phyloP scores from a whole-genome alignment of 2,329 filamentous ascomycete genomes.

The Chaetomium sp. region DNA sequence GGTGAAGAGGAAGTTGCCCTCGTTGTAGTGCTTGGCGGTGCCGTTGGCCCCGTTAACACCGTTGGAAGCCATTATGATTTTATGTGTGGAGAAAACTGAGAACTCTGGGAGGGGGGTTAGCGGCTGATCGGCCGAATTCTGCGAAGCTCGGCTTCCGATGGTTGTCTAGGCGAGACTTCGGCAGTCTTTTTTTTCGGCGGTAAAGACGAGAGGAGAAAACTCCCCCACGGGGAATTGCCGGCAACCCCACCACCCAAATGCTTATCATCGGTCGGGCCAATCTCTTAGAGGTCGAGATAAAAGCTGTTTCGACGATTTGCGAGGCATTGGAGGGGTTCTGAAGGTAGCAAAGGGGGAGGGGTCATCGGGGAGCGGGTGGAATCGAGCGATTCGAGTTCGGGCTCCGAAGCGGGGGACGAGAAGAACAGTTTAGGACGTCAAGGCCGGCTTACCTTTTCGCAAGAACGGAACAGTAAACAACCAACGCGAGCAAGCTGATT shows the following conservation, averaged over 20 bases:
- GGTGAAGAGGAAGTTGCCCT: conserved; percentile 79
- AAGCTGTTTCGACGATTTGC: neutral
- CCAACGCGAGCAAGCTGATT: conserved; percentile 8
- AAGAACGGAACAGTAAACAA: conserved; percentile 2
- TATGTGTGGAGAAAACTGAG: neutral
- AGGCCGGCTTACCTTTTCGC: conserved; percentile 14
- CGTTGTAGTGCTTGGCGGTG: conserved; percentile 44
- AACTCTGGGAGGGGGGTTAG: conserved; percentile 11
- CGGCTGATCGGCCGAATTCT: conserved; percentile 1
- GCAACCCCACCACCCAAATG: no score
- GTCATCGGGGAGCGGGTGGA: neutral
- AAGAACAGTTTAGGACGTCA: neutral
- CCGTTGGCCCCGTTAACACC: conserved; percentile 43
- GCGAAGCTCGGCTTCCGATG: neutral
- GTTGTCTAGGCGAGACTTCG: neutral
- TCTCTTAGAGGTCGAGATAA: neutral
- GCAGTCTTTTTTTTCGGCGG: neutral
- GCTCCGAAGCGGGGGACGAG: neutral
- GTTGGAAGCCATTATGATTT: conserved; percentile 50
- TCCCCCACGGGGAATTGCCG: no score
- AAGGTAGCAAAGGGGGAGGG: neutral
- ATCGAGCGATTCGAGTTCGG: neutral
- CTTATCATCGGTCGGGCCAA: neutral
- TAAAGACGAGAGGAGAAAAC: neutral
- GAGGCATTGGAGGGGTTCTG: neutral